phyloP scores from a whole-genome alignment of 805 yeast species.

The Naumovozyma dairenensis region DNA sequence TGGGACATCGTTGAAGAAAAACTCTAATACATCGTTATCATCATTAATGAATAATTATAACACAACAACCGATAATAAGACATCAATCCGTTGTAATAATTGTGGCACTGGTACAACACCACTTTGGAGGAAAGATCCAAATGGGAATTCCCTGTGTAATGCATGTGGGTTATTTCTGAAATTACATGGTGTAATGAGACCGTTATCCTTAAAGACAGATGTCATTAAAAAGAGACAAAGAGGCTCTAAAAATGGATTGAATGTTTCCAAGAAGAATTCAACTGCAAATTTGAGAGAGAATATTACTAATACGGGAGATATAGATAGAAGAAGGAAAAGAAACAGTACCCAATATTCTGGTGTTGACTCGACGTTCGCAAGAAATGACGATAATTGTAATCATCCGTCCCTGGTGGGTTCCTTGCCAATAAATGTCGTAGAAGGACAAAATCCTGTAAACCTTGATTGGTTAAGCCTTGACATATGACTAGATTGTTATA shows the following conservation, averaged over 20 bases:
- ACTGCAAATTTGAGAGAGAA: too few species aligned
- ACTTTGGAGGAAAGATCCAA: constrained; percentile 83
- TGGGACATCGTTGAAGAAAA: constrained; percentile 1
- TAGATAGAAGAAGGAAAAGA: too few species aligned
- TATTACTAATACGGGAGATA: too few species aligned
- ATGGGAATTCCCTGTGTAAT: constrained; percentile 85
- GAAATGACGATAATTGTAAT: too few species aligned
- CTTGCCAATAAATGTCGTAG: too few species aligned
- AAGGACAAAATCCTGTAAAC: constrained; percentile 4
- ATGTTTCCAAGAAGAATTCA: constrained; percentile 9
- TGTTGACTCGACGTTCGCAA: too few species aligned
- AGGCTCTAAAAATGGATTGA: constrained; percentile 25
- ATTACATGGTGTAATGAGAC: constrained; percentile 86
- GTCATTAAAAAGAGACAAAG: constrained; percentile 85
- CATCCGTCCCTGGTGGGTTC: too few species aligned
- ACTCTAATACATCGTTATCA: constrained; percentile 2
- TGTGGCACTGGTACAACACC: constrained; percentile 89
- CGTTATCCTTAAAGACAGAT: constrained; percentile 80
- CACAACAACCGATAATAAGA: not conserved
- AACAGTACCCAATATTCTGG: too few species aligned
- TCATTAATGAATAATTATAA: not conserved
- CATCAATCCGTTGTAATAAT: constrained; percentile 54
- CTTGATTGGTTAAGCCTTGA: constrained; percentile 6
- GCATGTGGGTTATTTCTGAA: constrained; percentile 91
- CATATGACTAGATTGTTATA: too few species aligned